Evolutionary conservation across 345 rosid species (phyloP), one percentile per base, ranked within the genome.

Genomic region (Microthlaspi erraticum): DNA sequence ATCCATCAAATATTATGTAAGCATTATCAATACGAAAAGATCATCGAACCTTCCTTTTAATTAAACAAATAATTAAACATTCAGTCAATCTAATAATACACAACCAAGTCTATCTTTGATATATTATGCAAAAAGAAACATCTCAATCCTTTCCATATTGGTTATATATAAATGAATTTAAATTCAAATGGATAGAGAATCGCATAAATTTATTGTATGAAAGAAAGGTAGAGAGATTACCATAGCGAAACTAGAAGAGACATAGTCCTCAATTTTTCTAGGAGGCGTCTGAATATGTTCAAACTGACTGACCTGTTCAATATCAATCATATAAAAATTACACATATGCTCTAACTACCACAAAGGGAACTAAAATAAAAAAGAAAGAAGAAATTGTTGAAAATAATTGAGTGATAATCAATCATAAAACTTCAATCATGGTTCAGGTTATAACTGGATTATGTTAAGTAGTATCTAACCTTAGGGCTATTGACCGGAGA

Each of bases 401-500:
- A 12, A 17, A 26, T 10, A 5, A 9, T 11, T 34, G 20, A 9
- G 23, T 23, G 38, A 68, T 23, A 7, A 31, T 55, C 18, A 50
- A 17, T 6, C 20, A 29, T 72, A 18, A 39, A 38, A 0, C 7
- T 33, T 37, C 5, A 58, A 50, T 12, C 6, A 50, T 50, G 44
- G 52, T 38, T 26, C 17, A 64, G 33, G 36, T 66, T 64, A 13
- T 56, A 29, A 1, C 42, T 50, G 31, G 62, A 36, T 67, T 33
- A 38, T 43, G 49, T 44, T n/a, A 59, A 57, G 13, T 61, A 60
- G 48, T 74, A 23, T 38, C 65, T 33, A 64, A 88, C 96, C 90
- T 88, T 89, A 59, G 95, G 93, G 70, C 90, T 86, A 50, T 81
- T 86, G 51, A 82, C 87, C 70, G 96, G 95, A 71, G 98, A 92